Conservation (phyloP, 164 flowering plant species). For the Nymphaea colorata region DNA sequence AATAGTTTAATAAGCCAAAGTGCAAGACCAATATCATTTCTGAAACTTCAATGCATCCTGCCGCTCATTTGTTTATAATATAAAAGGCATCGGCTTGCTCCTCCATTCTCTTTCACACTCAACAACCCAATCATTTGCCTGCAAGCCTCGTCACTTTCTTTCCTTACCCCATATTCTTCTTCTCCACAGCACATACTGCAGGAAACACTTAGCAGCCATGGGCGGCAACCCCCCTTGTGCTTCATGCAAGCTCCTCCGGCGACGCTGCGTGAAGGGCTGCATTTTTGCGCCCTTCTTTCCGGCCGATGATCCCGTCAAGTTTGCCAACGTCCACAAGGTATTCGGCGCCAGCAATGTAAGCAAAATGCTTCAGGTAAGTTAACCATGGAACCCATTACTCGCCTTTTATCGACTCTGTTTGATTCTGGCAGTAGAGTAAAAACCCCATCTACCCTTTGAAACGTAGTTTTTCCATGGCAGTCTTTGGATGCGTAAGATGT, state of each 20-base stretch:
- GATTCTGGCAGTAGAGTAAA: too few relatives aligned
- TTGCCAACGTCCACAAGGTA: conserved; percentile 80
- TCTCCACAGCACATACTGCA: neutral
- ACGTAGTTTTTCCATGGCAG: too few relatives aligned
- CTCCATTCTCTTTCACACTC: neutral
- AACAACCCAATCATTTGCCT: neutral
- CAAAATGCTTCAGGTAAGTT: conserved; percentile 78
- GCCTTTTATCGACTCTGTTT: too few relatives aligned
- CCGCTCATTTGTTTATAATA: neutral
- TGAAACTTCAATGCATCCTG: neutral
- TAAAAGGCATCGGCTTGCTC: neutral
- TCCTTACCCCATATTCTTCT: neutral
- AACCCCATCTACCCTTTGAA: too few relatives aligned
- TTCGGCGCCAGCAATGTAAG: conserved; percentile 91
- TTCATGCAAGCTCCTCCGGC: conserved; percentile 77
- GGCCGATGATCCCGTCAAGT: conserved; percentile 73
- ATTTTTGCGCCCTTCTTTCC: conserved; percentile 86
- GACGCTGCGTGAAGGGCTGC: conserved; percentile 87
- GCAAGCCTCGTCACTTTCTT: neutral
- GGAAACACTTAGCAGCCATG: conserved; percentile 12
- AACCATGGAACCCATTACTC: neutral
- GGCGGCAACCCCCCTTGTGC: conserved; percentile 82
- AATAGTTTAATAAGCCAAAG: neutral
- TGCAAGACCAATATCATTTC: neutral
- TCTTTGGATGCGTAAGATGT: too few relatives aligned